These are phyloP conservation scores for Favolaschia claudopus DNA, from an alignment of 768 basidiomycete species.

Conservation along the genomic window DNA sequence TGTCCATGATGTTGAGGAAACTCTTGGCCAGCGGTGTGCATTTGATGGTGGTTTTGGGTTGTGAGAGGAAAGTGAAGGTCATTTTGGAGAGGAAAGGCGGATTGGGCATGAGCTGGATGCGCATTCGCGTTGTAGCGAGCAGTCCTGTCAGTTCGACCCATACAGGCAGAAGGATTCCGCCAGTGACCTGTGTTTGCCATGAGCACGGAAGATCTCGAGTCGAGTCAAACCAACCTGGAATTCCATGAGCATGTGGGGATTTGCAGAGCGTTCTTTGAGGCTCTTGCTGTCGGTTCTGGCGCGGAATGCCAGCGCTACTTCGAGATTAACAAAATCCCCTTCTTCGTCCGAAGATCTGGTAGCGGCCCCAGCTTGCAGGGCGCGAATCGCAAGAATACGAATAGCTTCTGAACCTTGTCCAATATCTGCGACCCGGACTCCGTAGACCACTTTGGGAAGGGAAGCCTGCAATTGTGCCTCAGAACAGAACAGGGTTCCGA, in stretches of 20 bases:
- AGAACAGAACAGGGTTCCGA: too few species aligned
- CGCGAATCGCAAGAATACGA: slow-evolving; percentile 73
- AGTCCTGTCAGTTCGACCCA: slow-evolving; percentile 79
- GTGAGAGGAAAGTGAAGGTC: slow-evolving; percentile 72
- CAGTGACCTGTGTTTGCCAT: too few species aligned
- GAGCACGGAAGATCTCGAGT: too few species aligned
- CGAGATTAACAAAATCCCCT: slow-evolving; percentile 68
- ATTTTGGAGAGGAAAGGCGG: slow-evolving; percentile 63
- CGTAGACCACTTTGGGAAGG: slow-evolving; percentile 56
- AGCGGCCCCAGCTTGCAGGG: slow-evolving; percentile 42
- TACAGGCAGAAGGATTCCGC: slow-evolving; percentile 57
- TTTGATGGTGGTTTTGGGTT: slow-evolving; percentile 69
- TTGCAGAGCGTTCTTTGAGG: slow-evolving; percentile 54
- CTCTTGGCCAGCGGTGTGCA: slow-evolving; percentile 68
- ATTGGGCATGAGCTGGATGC: slow-evolving; percentile 78
- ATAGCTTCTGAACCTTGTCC: slow-evolving; percentile 74
- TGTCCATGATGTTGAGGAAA: slow-evolving; percentile 81
- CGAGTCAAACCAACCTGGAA: too few species aligned
- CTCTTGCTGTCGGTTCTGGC: slow-evolving; percentile 54
- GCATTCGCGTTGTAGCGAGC: slow-evolving; percentile 66
- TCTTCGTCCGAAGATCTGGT: slow-evolving; percentile 40
- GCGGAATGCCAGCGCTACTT: slow-evolving; percentile 74
- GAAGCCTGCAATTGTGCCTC: slow-evolving; percentile 42
- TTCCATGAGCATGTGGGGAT: slow-evolving; percentile 72
- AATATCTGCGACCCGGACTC: slow-evolving; percentile 77